Conservation (phyloP, 768 basidiomycete species). For the Mycena filopes region DNA sequence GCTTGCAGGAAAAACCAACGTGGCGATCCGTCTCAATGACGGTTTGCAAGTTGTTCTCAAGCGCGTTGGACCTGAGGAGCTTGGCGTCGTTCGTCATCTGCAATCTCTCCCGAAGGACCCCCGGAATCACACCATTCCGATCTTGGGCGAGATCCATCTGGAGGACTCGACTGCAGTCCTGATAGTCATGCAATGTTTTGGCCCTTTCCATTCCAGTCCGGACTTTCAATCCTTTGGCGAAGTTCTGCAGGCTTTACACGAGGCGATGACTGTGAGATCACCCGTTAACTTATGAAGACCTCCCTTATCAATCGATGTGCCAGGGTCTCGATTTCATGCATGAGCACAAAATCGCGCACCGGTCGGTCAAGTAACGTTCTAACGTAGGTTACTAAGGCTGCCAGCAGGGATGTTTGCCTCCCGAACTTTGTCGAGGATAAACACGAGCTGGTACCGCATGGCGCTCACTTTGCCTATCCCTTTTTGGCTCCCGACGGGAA, state of each 20-base stretch:
- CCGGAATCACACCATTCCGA: background rate
- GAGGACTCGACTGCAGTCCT: background rate
- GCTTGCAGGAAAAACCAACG: too few species aligned
- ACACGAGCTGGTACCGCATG: background rate
- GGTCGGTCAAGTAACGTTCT: background rate
- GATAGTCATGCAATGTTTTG: background rate
- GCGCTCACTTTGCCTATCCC: background rate
- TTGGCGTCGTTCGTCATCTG: background rate
- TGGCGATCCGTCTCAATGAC: background rate
- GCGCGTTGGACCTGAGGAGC: background rate
- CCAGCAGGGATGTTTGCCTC: conserved; percentile 1
- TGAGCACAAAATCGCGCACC: background rate
- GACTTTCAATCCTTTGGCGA: background rate
- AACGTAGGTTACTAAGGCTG: background rate
- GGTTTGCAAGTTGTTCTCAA: background rate
- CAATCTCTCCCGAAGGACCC: background rate
- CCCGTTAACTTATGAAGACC: too few species aligned
- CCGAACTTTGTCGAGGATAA: conserved; percentile 7
- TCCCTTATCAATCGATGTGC: too few species aligned
- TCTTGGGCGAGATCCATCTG: background rate
- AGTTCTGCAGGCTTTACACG: background rate
- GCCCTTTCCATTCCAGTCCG: background rate
- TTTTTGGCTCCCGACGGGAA: background rate
- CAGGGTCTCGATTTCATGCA: conserved; percentile 8
- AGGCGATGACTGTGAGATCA: background rate